Evolutionary conservation across 2,329 filamentous ascomycete species (phyloP).

Genomic region (Scortechinia acanthostroma): DNA sequence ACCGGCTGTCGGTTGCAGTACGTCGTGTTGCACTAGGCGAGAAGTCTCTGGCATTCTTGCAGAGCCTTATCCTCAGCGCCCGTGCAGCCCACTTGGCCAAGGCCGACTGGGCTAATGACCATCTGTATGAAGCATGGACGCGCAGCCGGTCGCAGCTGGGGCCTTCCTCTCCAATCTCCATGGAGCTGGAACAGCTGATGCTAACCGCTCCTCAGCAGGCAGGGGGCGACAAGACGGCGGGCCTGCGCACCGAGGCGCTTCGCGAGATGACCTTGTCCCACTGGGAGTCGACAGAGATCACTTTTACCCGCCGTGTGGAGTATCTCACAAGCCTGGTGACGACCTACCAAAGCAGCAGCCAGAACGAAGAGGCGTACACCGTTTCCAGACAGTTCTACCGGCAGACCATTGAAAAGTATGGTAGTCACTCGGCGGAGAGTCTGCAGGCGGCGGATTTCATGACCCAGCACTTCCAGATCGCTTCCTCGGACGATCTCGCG

Average conservation of each 20-base stretch:
- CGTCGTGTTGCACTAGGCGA: not conserved
- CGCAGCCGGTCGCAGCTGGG: not conserved
- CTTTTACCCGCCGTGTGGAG: not conserved
- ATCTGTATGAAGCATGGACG: not conserved
- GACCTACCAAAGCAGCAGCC: not conserved
- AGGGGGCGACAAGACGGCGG: not conserved
- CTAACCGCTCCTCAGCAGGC: not conserved
- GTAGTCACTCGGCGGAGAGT: not conserved
- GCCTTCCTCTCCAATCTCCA: not conserved
- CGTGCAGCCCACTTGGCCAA: not conserved
- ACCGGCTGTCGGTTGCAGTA: not conserved
- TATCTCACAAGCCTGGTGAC: not conserved
- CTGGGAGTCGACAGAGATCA: not conserved
- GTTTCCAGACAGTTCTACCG: not conserved
- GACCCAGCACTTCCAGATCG: not conserved
- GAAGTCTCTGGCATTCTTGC: not conserved
- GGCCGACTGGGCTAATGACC: not conserved
- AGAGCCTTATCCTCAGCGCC: not conserved
- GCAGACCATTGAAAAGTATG: not conserved
- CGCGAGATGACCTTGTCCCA: not conserved
- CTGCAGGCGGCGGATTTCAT: not conserved
- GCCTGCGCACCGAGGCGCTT: not conserved
- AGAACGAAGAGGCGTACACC: not conserved
- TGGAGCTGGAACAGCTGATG: not conserved
- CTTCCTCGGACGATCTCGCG: not conserved